Evolutionary conservation across 495 filamentous ascomycete genomes (phyloP).

Genomic region (Delitschia confertaspora): DNA sequence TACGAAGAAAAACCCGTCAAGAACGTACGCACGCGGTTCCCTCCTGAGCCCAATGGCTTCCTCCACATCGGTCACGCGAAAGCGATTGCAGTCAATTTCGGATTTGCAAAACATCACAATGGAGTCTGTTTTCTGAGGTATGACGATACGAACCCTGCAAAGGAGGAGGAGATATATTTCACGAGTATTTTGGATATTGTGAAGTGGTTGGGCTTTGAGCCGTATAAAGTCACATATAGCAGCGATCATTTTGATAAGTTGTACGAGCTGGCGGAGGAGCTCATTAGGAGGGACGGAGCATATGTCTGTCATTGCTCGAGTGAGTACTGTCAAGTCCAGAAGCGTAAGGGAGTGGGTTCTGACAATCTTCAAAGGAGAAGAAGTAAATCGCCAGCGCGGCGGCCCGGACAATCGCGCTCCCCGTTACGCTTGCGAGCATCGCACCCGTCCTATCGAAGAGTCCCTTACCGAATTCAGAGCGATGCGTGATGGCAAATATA

Average conservation of each 20-base stretch:
- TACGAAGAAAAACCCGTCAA: slow-evolving; percentile 65
- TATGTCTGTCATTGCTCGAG: slow-evolving; percentile 68
- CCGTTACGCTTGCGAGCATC: slow-evolving; percentile 71
- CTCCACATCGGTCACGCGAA: slow-evolving; percentile 91
- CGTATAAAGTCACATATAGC: slow-evolving; percentile 63
- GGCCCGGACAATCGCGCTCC: slow-evolving; percentile 54
- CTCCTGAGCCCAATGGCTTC: slow-evolving; percentile 78
- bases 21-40: slow-evolving; percentile 70
- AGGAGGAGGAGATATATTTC: slow-evolving; percentile 41
- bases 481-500: slow-evolving; percentile 88
- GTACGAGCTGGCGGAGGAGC: slow-evolving; percentile 79
- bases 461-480: slow-evolving; percentile 75
- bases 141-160: slow-evolving; percentile 41
- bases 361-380: slow-evolving; percentile 41
- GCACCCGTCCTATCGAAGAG: slow-evolving; percentile 61
- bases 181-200: slow-evolving; percentile 38
- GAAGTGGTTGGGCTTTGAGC: slow-evolving; percentile 39
- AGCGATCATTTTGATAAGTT: slow-evolving; percentile 78
- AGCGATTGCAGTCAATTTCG: slow-evolving; percentile 96
- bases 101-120: slow-evolving; percentile 78
- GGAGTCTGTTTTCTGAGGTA: slow-evolving; percentile 53
- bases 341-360: slow-evolving; percentile 2
- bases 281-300: slow-evolving; percentile 63
- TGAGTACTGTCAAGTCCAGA: slow-evolving; percentile 28
- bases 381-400: slow-evolving; percentile 79